Base-by-base conservation (phyloP, 2,329 filamentous ascomycete genomes). In the Cladophialophora exuberans region DNA sequence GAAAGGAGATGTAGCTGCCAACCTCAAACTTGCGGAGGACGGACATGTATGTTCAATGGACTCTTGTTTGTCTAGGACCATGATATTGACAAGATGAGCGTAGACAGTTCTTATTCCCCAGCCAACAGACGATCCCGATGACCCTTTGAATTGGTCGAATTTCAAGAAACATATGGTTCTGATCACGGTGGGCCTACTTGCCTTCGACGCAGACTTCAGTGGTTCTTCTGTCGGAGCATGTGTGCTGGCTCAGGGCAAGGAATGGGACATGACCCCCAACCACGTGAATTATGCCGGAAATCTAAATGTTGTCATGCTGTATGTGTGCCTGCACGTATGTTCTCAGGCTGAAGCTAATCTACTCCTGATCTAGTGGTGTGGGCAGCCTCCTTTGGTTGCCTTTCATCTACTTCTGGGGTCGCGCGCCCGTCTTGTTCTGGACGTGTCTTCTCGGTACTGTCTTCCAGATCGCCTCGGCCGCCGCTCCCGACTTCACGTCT, bases 91-190 rank as follows among this genome's bases (percentile, higher is more conserved):
- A n/a, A n/a, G n/a, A n/a, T n/a, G n/a, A n/a, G n/a, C n/a, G n/a
- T n/a, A 47, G 44, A 77, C 80, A 49, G 76, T 83, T 15, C 68
- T 83, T 7, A 72, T 81, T 7, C 80, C 80, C 1, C 71, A 72
- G 0, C 80, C 80, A 1, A 78, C 76, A 0, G 65, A 68, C 9
- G 76, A 82, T 56, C 75, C 78, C 3, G 76, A 80, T 38, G 80
- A 83, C 56, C 80, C 80, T 2, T 67, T 83, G 30, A 82, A 79
- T 55, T 79, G 79, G 79, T 45, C 41, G 6, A 7, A 49, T 4
- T 54, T 56, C 20, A 69, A 61, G 42, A 74, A 72, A 50, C 62
- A 68, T 39, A 6, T 66, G 15, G 65, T 71, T 17, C 64, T 77
- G 4, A 56, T 71, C 20, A 65, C 72, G 13, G 67, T 76, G 7